Evolutionary conservation across 2,329 filamentous ascomycete species (phyloP), one percentile per base, ranked within the genome.

Genomic region (Apiospora kogelbergensis): DNA sequence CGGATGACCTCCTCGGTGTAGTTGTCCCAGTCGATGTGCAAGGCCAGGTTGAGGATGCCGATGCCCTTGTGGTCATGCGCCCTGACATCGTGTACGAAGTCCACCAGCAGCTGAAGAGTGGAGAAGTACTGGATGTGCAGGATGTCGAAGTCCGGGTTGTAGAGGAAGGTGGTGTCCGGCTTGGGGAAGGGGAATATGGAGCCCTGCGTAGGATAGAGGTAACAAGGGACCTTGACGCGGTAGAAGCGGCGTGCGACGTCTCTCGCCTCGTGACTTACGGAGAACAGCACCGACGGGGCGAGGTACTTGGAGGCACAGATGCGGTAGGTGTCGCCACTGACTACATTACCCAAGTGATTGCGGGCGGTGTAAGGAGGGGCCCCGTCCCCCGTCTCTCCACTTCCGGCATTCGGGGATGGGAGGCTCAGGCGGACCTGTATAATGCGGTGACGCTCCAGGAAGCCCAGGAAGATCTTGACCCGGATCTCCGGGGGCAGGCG

Each of bases 11-110:
- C 53, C 53, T 60, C 53, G 53, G 17, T 60, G 53, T 60, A 60
- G 53, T 60, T 60, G 53, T 60, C 53, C 53, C 53, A 60, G 41
- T 65, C 63, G 41, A 65, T 42, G 63, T 45, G 63, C 24, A 65
- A 45, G 24, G 44, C 63, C 24, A 65, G 41, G 13, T 45, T 20
- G 22, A 20, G 24, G 41, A 65, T 33, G 63, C 63, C 63, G 24
- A 30, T 9, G 7, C 24, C 24, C 41, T 45, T 65, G 41, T 22
- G 22, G 24, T 65, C 63, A 22, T 65, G 41, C 11, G 63, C 63
- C 41, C 24, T 42, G 22, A 65, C 41, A 37, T 65, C 63, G 22
- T 65, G 63, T 24, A 65, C 41, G 41, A 65, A 65, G n/a, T 65
- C 63, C 24, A 45, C 63, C 63, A 65, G 24, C 15, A 65, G 17